Percentiles rank a stretch among this genome's conserved stretches.
Evolutionary conservation across 1,284 basidiomycete genomes (phyloP).

Genomic region (Fistulinella cinereoalba): DNA sequence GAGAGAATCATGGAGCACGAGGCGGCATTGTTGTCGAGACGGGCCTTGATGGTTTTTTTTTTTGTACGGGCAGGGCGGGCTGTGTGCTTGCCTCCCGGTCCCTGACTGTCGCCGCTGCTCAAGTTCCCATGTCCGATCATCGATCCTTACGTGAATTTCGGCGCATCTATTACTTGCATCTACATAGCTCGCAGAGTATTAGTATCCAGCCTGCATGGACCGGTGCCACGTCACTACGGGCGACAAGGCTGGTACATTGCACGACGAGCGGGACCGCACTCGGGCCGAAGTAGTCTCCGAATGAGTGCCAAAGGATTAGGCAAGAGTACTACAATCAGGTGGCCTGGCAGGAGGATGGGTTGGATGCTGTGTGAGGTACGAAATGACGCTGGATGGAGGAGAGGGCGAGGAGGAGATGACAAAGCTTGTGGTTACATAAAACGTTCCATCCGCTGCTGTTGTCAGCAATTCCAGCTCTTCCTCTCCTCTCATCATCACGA

Average conservation of each 20-base stretch:
- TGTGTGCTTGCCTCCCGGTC: slow-evolving; percentile 5
- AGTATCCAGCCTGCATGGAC: too few relatives aligned
- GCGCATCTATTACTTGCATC: neutral
- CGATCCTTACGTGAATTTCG: neutral
- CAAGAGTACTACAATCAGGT: too few relatives aligned
- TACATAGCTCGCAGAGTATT: too few relatives aligned
- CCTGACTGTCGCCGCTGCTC: neutral
- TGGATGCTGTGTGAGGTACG: neutral
- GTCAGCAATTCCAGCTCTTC: slow-evolving; percentile 35
- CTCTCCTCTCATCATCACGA: slow-evolving; percentile 36
- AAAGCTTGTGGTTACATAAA: slow-evolving; percentile 37
- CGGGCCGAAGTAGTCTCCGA: too few relatives aligned
- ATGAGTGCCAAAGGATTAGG: too few relatives aligned
- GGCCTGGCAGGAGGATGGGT: too few relatives aligned
- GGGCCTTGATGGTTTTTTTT: neutral
- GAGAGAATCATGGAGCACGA: slow-evolving; percentile 9
- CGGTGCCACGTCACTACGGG: too few relatives aligned
- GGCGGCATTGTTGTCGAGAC: slow-evolving; percentile 9
- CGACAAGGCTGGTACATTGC: too few relatives aligned
- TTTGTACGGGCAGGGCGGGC: slow-evolving; percentile 8
- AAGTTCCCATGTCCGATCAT: neutral
- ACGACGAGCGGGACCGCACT: too few relatives aligned
- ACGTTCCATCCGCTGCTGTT: slow-evolving; percentile 30
- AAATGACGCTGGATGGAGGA: neutral
- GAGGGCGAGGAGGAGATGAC: slow-evolving; percentile 24